Evolutionary conservation across 345 rosid species (phyloP).

Genomic region (Gossypium bickii): DNA sequence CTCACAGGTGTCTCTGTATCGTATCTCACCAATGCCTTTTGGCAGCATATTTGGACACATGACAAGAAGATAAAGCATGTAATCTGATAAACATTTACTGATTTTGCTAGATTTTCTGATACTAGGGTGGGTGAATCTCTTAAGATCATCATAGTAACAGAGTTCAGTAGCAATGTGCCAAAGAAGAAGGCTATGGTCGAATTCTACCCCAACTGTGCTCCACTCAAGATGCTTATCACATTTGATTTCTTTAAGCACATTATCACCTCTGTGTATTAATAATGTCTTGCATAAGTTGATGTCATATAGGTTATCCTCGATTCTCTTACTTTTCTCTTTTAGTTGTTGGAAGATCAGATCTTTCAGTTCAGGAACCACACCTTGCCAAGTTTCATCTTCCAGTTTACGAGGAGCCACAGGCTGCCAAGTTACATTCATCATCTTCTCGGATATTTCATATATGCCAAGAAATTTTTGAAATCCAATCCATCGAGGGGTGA

Average conservation of each 20-base stretch:
- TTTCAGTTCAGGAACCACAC: neutral
- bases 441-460: neutral
- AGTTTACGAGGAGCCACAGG: neutral
- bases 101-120: neutral
- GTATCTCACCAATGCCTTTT: conserved; percentile 9
- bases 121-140: neutral
- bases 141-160: neutral
- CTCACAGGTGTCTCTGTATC: neutral
- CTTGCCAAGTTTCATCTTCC: too few relatives aligned
- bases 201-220: conserved; percentile 17
- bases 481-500: neutral
- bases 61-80: conserved; percentile 18
- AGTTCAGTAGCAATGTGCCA: conserved; percentile 30
- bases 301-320: neutral
- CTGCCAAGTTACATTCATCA: neutral
- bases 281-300: neutral
- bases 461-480: neutral
- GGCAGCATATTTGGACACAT: conserved; percentile 14
- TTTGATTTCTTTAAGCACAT: neutral
- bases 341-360: neutral
- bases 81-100: conserved; percentile 14
- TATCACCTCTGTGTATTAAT: conserved; percentile 18
- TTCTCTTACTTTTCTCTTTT: neutral
- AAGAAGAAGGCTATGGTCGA: conserved; percentile 21
- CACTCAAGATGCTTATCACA: neutral